Evolutionary conservation across 371 early-diverging fungal species (phyloP).

Genomic region (Actinomortierella ambigua): DNA sequence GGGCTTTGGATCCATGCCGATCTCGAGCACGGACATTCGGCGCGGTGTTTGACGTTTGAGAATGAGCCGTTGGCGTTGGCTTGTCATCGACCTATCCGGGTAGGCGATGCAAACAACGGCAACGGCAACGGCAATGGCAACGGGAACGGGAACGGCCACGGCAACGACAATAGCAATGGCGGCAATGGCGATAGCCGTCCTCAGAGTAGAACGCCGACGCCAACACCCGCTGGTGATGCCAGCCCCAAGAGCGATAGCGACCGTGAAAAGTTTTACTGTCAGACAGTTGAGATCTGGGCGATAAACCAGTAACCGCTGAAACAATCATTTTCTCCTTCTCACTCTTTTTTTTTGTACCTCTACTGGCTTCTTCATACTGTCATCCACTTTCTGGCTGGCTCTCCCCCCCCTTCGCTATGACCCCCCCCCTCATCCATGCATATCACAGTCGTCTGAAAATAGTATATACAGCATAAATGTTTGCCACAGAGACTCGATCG

Average conservation of each 20-base stretch:
- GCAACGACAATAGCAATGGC: constrained; percentile 18
- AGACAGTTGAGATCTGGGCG: constrained; percentile 45
- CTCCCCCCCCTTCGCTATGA: neutral
- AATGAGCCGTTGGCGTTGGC: constrained; percentile 70
- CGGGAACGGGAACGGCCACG: neutral
- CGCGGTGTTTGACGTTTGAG: constrained; percentile 85
- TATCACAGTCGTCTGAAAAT: neutral
- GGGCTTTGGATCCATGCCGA: constrained; percentile 92
- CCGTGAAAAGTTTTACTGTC: constrained; percentile 42
- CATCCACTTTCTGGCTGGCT: neutral
- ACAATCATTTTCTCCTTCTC: no score
- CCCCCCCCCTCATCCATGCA: neutral
- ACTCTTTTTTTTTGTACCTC: no score
- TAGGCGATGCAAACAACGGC: constrained; percentile 3
- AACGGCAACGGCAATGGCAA: neutral
- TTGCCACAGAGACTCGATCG: no score
- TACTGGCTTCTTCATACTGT: neutral
- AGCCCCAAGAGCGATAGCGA: constrained; percentile 5
- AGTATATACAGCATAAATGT: neutral
- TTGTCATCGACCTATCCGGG: constrained; percentile 23
- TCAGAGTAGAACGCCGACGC: neutral
- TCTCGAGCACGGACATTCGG: constrained; percentile 83
- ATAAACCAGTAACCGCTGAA: constrained; percentile 14
- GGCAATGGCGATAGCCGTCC: constrained; percentile 4
- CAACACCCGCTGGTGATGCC: neutral